A percentile compares a stretch with the other conserved stretches of the same genome.
These are phyloP conservation scores for Orbilia ellipsospora DNA, from an alignment of 2,329 filamentous ascomycete genomes.

Conservation along the genomic window DNA sequence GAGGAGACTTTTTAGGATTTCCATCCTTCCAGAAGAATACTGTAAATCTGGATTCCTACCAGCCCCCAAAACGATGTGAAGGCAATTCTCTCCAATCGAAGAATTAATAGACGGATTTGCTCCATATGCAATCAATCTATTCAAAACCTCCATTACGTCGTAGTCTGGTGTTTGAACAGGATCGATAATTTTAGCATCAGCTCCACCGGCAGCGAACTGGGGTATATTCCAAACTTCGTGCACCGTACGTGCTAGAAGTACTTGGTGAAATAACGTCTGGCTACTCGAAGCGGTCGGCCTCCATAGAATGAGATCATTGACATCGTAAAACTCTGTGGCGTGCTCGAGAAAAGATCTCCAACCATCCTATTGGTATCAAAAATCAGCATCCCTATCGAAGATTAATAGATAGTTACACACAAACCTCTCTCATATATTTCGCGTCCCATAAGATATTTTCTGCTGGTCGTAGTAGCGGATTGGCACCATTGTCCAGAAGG, in stretches of 20 bases:
- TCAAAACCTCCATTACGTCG: neutral
- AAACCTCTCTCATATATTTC: too few relatives aligned
- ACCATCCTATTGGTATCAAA: neutral
- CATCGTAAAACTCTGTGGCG: conserved; percentile 11
- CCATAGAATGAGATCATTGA: conserved; percentile 25
- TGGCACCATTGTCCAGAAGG: conserved; percentile 2
- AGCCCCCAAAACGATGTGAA: conserved; percentile 6
- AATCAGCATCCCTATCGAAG: too few relatives aligned
- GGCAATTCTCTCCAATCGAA: neutral
- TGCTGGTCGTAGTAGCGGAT: neutral
- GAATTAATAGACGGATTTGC: neutral
- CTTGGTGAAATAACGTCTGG: neutral
- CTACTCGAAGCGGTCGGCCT: too few relatives aligned
- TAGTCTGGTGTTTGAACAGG: neutral
- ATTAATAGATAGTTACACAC: too few relatives aligned
- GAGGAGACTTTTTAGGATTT: conserved; percentile 2
- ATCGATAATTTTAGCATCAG: neutral
- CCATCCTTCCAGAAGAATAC: neutral
- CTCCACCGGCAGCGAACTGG: neutral
- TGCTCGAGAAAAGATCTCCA: conserved; percentile 1
- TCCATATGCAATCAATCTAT: neutral
- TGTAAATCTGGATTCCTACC: too few relatives aligned
- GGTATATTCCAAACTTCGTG: neutral
- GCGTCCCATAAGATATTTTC: too few relatives aligned
- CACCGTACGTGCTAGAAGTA: neutral